Percentiles rank a stretch among this genome's conserved stretches.
Evolutionary conservation across 2,329 filamentous ascomycete species (phyloP).

Genomic region (Sordariomycetes sp.): DNA sequence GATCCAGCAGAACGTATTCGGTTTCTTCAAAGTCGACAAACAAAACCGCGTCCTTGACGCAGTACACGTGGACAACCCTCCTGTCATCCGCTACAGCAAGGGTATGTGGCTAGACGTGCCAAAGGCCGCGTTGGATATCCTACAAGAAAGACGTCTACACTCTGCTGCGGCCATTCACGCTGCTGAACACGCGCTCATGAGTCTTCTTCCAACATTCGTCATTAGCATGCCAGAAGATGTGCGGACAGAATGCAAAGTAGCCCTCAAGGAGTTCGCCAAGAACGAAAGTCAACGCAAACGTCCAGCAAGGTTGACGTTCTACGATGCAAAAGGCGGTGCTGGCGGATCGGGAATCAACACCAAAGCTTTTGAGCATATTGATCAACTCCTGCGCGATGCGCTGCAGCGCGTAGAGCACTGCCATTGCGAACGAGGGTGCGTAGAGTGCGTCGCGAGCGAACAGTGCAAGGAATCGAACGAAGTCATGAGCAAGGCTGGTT

Average conservation of each 20-base stretch:
- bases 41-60: slow-evolving; percentile 81
- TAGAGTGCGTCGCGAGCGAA: slow-evolving; percentile 84
- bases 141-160: slow-evolving; percentile 64
- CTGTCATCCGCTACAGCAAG: slow-evolving; percentile 74
- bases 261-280: slow-evolving; percentile 76
- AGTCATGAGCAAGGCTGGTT: slow-evolving; percentile 89
- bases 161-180: slow-evolving; percentile 87
- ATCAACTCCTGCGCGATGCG: slow-evolving; percentile 67
- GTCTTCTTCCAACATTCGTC: slow-evolving; percentile 82
- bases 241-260: slow-evolving; percentile 86
- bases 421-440: slow-evolving; percentile 68
- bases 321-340: slow-evolving; percentile 85
- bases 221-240: slow-evolving; percentile 86
- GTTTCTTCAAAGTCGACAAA: slow-evolving; percentile 95
- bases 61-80: slow-evolving; percentile 86
- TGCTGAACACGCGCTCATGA: slow-evolving; percentile 84
- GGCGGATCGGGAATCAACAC: slow-evolving; percentile 78
- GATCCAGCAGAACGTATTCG: slow-evolving; percentile 83
- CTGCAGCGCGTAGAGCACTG: slow-evolving; percentile 69
- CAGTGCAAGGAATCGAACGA: slow-evolving; percentile 78
- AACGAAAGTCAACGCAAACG: slow-evolving; percentile 64
- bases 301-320: slow-evolving; percentile 84
- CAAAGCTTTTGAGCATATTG: slow-evolving; percentile 90
- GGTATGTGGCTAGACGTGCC: slow-evolving; percentile 97
- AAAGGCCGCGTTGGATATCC: slow-evolving; percentile 65